Percentiles rank a stretch among this genome's conserved stretches.
Conservation (phyloP, 805 yeast species). For the Zygotorulaspora chibaensis region DNA sequence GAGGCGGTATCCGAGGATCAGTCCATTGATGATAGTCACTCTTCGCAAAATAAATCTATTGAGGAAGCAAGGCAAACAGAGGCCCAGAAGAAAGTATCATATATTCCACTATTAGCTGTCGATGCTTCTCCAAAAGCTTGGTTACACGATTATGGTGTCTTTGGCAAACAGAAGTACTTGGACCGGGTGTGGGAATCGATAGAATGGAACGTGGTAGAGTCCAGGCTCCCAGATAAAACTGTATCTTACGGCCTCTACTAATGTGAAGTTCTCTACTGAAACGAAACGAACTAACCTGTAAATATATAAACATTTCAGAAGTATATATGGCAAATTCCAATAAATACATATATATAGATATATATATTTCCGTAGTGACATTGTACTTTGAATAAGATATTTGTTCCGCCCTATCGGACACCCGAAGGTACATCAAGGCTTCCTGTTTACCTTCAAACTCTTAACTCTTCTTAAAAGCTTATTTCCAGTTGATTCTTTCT, state of each 20-base stretch:
- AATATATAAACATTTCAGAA: constrained; percentile 5
- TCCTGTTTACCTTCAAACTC: constrained; percentile 74
- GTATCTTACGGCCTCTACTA: constrained; percentile 11
- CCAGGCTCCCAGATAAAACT: constrained; percentile 35
- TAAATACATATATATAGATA: not conserved
- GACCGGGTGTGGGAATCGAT: constrained; percentile 64
- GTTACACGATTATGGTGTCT: constrained; percentile 71
- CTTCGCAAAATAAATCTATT: constrained; percentile 21
- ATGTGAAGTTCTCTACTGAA: not conserved
- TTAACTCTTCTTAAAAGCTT: constrained; percentile 80
- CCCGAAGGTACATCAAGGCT: constrained; percentile 9
- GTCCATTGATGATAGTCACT: constrained; percentile 2
- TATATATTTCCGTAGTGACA: not conserved
- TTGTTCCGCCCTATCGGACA: not conserved
- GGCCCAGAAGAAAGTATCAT: constrained; percentile 24
- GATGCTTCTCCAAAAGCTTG: constrained; percentile 71
- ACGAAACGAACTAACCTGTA: constrained; percentile 6
- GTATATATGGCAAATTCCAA: not conserved
- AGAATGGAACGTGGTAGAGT: constrained; percentile 65
- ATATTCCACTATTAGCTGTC: constrained; percentile 61
- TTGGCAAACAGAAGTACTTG: constrained; percentile 62
- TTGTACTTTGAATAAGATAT: not conserved
- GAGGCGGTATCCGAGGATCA: constrained; percentile 13
- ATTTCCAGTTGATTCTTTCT: constrained; percentile 39
- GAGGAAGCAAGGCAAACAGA: constrained; percentile 40